phyloP scores from a whole-genome alignment of 1,139 yeast species.

The Blastobotrys persicus region DNA sequence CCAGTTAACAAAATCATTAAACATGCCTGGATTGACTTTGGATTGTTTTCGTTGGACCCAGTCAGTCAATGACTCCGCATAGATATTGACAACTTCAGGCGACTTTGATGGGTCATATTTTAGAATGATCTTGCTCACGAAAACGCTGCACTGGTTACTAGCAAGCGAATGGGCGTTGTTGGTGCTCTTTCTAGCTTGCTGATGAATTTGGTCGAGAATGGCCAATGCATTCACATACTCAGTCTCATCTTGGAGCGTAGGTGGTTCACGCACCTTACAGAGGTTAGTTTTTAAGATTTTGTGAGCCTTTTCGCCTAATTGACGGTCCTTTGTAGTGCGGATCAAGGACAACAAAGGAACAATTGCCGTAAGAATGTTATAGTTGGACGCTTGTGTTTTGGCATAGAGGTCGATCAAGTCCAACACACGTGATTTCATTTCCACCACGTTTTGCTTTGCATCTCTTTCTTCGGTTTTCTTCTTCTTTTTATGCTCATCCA shows the following conservation, averaged over 20 bases:
- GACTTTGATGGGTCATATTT: slow-evolving; percentile 26
- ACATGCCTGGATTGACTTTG: slow-evolving; percentile 58
- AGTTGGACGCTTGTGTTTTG: slow-evolving; percentile 47
- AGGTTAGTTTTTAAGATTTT: slow-evolving; percentile 63
- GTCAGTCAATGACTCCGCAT: slow-evolving; percentile 51
- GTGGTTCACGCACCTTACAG: slow-evolving; percentile 48
- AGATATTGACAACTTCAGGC: slow-evolving; percentile 50
- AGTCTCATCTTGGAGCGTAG: slow-evolving; percentile 21
- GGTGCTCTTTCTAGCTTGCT: slow-evolving; percentile 44
- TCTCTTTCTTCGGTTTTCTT: slow-evolving; percentile 50
- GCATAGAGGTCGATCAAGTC: slow-evolving; percentile 70
- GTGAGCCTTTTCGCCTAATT: slow-evolving; percentile 71
- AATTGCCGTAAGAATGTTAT: slow-evolving; percentile 46
- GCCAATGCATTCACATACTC: slow-evolving; percentile 18
- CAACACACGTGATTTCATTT: slow-evolving; percentile 73
- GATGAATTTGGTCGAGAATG: slow-evolving; percentile 38
- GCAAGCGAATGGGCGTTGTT: slow-evolving; percentile 53
- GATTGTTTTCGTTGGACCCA: slow-evolving; percentile 56
- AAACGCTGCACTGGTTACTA: slow-evolving; percentile 61
- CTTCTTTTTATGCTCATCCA: slow-evolving; percentile 27
- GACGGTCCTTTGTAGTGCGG: slow-evolving; percentile 63
- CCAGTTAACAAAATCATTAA: slow-evolving; percentile 83
- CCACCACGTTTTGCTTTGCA: slow-evolving; percentile 76
- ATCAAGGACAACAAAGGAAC: slow-evolving; percentile 61
- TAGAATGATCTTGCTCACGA: slow-evolving; percentile 48